A percentile compares a stretch with the other conserved stretches of the same genome.
Conservation (phyloP, 345 rosid genomes). For the Schrenkiella parvula region DNA sequence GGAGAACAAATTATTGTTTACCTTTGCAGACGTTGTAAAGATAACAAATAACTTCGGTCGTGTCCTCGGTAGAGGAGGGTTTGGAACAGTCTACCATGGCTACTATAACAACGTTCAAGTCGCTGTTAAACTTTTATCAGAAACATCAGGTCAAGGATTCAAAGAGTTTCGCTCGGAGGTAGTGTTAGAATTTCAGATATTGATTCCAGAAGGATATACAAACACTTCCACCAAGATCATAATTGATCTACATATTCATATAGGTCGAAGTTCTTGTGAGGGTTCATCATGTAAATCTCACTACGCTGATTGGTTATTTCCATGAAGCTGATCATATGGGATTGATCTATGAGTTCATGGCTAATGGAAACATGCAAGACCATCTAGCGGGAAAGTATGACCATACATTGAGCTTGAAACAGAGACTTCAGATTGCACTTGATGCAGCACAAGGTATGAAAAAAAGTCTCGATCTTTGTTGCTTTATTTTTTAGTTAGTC, state of each 20-base stretch:
- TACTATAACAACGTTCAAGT: constrained; percentile 31
- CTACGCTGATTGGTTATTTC: constrained; percentile 40
- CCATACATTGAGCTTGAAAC: constrained; percentile 6
- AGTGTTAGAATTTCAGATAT: background rate
- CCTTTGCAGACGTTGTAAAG: constrained; percentile 31
- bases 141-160: constrained; percentile 42
- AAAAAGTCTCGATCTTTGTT: background rate
- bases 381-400: constrained; percentile 23
- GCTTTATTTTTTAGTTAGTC: background rate
- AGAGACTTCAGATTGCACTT: constrained; percentile 26
- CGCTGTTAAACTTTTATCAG: constrained; percentile 54
- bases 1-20: constrained; percentile 22
- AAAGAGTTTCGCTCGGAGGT: constrained; percentile 57
- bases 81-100: constrained; percentile 60
- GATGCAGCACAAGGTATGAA: constrained; percentile 35
- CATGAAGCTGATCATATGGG: constrained; percentile 19
- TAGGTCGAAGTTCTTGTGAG: constrained; percentile 43
- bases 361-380: constrained; percentile 29
- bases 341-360: constrained; percentile 34
- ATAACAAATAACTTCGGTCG: constrained; percentile 45
- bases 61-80: constrained; percentile 53
- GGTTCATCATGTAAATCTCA: constrained; percentile 28
- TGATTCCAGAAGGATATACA: background rate
- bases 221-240: background rate
- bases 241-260: background rate